Percentiles rank a stretch among this genome's conserved stretches.
These are phyloP conservation scores for Trichosporon ovoides DNA, from an alignment of 1,284 basidiomycete species.

Conservation along the genomic window DNA sequence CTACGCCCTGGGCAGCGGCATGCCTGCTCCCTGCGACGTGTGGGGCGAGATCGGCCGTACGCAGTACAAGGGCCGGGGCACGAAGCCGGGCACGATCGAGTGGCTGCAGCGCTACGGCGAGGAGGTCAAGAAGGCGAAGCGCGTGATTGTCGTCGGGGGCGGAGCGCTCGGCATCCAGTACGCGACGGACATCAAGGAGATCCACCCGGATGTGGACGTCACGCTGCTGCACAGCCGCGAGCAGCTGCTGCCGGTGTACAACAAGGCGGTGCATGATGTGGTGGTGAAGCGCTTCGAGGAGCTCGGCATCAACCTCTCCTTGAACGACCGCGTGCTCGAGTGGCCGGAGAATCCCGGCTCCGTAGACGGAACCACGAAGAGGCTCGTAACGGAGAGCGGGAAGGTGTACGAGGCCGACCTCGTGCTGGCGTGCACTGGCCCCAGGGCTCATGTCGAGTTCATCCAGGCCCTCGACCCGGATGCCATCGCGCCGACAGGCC, in stretches of 20 bases:
- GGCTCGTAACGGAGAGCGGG: slow-evolving; percentile 58
- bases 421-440: slow-evolving; percentile 70
- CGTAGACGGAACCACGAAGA: slow-evolving; percentile 35
- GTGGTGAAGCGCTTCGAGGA: slow-evolving; percentile 42
- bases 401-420: slow-evolving; percentile 61
- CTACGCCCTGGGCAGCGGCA: slow-evolving; percentile 46
- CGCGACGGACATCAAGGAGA: slow-evolving; percentile 51
- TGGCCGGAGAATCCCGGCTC: slow-evolving; percentile 37
- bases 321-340: slow-evolving; percentile 48
- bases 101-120: slow-evolving; percentile 30
- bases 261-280: slow-evolving; percentile 45
- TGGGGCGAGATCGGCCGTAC: slow-evolving; percentile 29
- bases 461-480: slow-evolving; percentile 41
- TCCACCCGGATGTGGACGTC: slow-evolving; percentile 47
- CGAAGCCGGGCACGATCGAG: slow-evolving; percentile 33
- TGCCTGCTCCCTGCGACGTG: slow-evolving; percentile 45
- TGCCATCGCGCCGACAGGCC: slow-evolving; percentile 52
- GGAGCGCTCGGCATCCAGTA: slow-evolving; percentile 54
- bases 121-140: slow-evolving; percentile 41
- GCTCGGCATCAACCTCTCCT: slow-evolving; percentile 48
- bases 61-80: slow-evolving; percentile 25
- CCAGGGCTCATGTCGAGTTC: slow-evolving; percentile 62
- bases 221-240: slow-evolving; percentile 52
- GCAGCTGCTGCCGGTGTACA: slow-evolving; percentile 50
- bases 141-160: slow-evolving; percentile 49